These are phyloP conservation scores for Petasospora rhodanensis DNA, from an alignment of 1,139 yeast species.

Conservation along the genomic window DNA sequence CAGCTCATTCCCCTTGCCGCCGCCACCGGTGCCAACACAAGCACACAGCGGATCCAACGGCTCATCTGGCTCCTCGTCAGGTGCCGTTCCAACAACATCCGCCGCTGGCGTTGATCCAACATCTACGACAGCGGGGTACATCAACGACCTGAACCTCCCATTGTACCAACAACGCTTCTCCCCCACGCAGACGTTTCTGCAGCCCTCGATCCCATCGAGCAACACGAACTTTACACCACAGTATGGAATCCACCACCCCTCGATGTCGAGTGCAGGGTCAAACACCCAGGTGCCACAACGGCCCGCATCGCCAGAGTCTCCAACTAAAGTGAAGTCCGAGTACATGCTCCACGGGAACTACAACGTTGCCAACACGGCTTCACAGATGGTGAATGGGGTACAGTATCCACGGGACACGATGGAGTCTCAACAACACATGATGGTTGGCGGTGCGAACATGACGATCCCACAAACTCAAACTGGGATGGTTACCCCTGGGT, in stretches of 20 bases:
- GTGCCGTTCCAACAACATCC: no score
- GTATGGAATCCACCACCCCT: neutral
- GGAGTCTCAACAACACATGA: neutral
- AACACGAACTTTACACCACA: neutral
- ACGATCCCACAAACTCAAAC: no score
- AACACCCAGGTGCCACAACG: neutral
- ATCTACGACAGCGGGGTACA: neutral
- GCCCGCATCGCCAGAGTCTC: slow-evolving; percentile 5
- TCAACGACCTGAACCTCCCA: slow-evolving; percentile 8
- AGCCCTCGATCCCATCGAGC: neutral
- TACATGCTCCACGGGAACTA: neutral
- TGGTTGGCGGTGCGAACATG: neutral
- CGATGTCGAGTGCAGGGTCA: neutral
- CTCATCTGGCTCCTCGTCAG: no score
- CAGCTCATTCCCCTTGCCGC: no score
- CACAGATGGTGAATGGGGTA: neutral
- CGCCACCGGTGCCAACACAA: no score
- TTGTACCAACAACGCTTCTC: slow-evolving; percentile 3
- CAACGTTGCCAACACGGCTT: slow-evolving; percentile 1
- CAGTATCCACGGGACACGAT: slow-evolving; percentile 2
- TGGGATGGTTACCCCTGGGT: no score
- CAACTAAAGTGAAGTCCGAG: slow-evolving; percentile 4
- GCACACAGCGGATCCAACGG: no score
- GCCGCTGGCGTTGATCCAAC: no score
- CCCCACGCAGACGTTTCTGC: neutral